These are phyloP conservation scores for Xylaria hypoxylon DNA, from an alignment of 2,329 filamentous ascomycete genomes.

Conservation along the genomic window DNA sequence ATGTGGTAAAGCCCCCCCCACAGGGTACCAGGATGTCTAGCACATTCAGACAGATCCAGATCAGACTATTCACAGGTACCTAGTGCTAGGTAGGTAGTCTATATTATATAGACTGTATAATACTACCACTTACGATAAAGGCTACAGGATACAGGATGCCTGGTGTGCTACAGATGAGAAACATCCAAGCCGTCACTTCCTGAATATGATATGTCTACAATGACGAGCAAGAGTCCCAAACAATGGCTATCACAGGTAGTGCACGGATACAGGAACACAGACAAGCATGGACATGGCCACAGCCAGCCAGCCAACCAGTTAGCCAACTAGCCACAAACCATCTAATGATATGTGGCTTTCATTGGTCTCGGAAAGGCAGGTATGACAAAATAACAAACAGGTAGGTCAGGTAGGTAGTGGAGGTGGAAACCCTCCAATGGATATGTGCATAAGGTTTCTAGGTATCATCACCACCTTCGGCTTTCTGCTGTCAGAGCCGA, in stretches of 20 bases:
- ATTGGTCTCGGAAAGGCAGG: conserved; percentile 31
- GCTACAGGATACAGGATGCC: not conserved
- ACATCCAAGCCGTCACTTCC: conserved; percentile 1
- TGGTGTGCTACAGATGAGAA: not conserved
- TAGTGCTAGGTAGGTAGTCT: not conserved
- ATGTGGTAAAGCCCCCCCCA: conserved; percentile 30
- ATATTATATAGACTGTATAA: no score
- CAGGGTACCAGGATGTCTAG: conserved; percentile 15
- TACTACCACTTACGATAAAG: conserved; percentile 2
- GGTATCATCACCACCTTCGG: not conserved
- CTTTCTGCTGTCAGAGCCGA: not conserved
- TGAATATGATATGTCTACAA: conserved; percentile 25
- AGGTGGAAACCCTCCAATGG: conserved; percentile 9
- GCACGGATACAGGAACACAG: conserved; percentile 21
- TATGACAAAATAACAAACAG: conserved; percentile 20
- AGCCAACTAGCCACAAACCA: conserved; percentile 21
- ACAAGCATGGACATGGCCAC: not conserved
- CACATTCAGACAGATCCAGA: conserved; percentile 7
- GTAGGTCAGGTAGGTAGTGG: conserved; percentile 5
- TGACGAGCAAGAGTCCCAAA: not conserved
- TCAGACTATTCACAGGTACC: not conserved
- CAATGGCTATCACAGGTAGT: not conserved
- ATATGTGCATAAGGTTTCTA: conserved; percentile 1
- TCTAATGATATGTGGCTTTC: conserved; percentile 14
- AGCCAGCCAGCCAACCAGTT: no score